Conservation (phyloP, 192 early-diverging fungal genomes). For the Allomyces macrogynus region DNA sequence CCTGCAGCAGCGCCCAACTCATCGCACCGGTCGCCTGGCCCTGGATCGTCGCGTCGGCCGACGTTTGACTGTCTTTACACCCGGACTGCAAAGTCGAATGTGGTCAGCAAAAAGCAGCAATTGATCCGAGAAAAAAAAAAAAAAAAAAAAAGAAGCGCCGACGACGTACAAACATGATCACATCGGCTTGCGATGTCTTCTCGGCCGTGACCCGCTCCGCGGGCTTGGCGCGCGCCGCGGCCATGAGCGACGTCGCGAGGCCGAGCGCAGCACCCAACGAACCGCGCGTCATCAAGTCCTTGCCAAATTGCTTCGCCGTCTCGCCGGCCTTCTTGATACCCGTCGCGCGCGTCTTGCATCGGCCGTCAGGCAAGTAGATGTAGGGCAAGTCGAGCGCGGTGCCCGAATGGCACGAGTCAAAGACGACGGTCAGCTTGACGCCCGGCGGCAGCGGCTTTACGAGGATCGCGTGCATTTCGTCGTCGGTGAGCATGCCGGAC, state of each 20-base stretch:
- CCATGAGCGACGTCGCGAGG: no score
- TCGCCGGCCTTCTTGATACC: conserved; percentile 10
- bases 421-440: conserved; percentile 46
- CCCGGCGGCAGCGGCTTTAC: conserved; percentile 45
- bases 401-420: conserved; percentile 52
- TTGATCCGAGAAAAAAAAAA: no score
- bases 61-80: conserved; percentile 46
- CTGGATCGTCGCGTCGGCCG: conserved; percentile 42
- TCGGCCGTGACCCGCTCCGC: not conserved
- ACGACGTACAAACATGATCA: conserved; percentile 30
- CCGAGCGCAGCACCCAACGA: no score
- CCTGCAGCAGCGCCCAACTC: conserved; percentile 29
- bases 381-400: conserved; percentile 40
- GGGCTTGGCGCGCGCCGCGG: no score
- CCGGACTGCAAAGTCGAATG: conserved; percentile 11
- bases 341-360: conserved; percentile 6
- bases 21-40: conserved; percentile 45
- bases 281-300: no score
- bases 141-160: no score
- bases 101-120: no score
- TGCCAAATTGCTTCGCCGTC: no score
- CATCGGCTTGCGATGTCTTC: conserved; percentile 23
- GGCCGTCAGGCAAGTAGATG: conserved; percentile 22
- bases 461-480: conserved; percentile 38
- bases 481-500: conserved; percentile 47